A percentile compares a stretch with the other conserved stretches of the same genome.
Conservation (phyloP, 2,329 filamentous ascomycete species). For the Venturia effusa region DNA sequence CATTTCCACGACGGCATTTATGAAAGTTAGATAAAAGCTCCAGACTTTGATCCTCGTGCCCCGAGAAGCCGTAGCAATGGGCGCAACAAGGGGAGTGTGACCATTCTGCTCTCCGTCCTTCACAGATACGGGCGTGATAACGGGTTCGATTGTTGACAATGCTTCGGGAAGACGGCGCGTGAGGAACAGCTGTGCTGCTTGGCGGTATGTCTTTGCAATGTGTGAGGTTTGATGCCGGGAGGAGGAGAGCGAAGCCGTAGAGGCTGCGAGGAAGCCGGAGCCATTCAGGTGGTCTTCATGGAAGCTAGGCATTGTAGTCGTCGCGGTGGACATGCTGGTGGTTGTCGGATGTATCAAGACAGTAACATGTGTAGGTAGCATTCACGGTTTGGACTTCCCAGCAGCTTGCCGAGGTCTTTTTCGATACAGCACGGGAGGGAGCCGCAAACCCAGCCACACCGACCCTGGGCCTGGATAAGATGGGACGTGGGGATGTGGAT, state of each 20-base stretch:
- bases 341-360: background rate
- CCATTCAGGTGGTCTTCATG: constrained; percentile 27
- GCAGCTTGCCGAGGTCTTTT: background rate
- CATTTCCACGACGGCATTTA: constrained; percentile 84
- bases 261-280: constrained; percentile 52
- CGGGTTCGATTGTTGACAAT: constrained; percentile 69
- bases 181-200: constrained; percentile 86
- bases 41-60: constrained; percentile 88
- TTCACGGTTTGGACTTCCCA: background rate
- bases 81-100: constrained; percentile 40
- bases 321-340: constrained; percentile 6
- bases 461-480: too few species aligned
- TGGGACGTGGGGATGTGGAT: background rate
- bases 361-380: background rate
- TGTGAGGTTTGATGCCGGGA: constrained; percentile 57
- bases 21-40: constrained; percentile 89
- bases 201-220: constrained; percentile 86
- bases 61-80: constrained; percentile 68
- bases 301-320: constrained; percentile 17
- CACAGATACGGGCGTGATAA: constrained; percentile 53
- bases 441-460: background rate
- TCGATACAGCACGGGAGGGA: background rate
- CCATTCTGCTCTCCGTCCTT: constrained; percentile 31
- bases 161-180: constrained; percentile 89
- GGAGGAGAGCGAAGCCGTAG: constrained; percentile 58